These are phyloP conservation scores for Simmondsia chinensis DNA, from an alignment of 148 eudicot species.

Conservation along the genomic window DNA sequence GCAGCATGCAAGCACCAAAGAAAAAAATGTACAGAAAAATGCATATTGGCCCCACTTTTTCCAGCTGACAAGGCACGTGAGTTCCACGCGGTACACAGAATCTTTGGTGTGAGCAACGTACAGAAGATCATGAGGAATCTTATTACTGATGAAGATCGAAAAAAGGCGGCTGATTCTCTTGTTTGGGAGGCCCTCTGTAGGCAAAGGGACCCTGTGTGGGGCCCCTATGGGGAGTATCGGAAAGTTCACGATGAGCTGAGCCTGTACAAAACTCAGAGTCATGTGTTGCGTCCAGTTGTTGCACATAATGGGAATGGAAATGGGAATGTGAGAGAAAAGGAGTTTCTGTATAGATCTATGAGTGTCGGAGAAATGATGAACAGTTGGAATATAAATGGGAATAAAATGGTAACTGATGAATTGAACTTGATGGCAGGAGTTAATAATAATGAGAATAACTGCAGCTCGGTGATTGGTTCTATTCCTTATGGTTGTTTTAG, in stretches of 20 bases:
- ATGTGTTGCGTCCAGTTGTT: slow-evolving; percentile 9
- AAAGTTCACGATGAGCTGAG: slow-evolving; percentile 54
- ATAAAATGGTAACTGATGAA: slow-evolving; percentile 13
- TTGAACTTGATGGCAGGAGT: slow-evolving; percentile 14
- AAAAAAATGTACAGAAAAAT: slow-evolving; percentile 76
- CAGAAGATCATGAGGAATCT: slow-evolving; percentile 47
- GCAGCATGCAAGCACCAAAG: slow-evolving; percentile 97
- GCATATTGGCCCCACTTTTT: slow-evolving; percentile 68
- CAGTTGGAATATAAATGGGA: slow-evolving; percentile 29
- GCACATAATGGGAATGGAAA: slow-evolving; percentile 19
- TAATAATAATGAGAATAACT: slow-evolving; percentile 26
- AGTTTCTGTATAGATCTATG: slow-evolving; percentile 18
- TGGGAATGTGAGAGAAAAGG: too few species aligned
- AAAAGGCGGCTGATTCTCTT: slow-evolving; percentile 53
- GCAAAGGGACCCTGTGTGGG: slow-evolving; percentile 59
- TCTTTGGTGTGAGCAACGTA: slow-evolving; percentile 85
- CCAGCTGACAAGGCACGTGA: slow-evolving; percentile 54
- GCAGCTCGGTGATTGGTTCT: slow-evolving; percentile 21
- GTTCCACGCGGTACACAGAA: slow-evolving; percentile 74
- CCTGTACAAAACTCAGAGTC: slow-evolving; percentile 28
- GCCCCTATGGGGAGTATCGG: slow-evolving; percentile 64
- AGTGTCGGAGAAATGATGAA: too few species aligned
- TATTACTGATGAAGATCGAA: slow-evolving; percentile 40
- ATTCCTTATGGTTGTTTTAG: slow-evolving; percentile 17
- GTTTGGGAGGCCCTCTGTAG: slow-evolving; percentile 82